phyloP scores from a whole-genome alignment of 2,329 filamentous ascomycete species.

The Colletotrichum chrysophilum region DNA sequence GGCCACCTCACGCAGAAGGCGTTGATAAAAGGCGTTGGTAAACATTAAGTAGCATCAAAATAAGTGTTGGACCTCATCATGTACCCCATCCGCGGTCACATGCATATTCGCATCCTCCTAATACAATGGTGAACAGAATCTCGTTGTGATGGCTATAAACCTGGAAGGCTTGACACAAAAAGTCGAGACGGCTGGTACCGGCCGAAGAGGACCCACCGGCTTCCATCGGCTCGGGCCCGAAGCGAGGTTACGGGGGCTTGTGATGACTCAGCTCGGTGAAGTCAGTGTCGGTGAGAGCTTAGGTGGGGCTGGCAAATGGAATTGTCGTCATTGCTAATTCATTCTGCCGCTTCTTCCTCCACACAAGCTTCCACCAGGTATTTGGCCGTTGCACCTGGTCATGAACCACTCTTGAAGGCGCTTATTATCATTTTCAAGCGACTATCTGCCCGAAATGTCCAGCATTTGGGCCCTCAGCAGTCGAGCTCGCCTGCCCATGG shows the following conservation, averaged over 20 bases:
- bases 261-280: slow-evolving; percentile 9
- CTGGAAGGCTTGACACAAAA: too few relatives aligned
- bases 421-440: fast-evolving
- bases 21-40: too few relatives aligned
- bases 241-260: not conserved
- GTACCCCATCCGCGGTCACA: too few relatives aligned
- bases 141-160: too few relatives aligned
- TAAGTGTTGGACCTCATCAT: too few relatives aligned
- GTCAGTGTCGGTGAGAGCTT: not conserved
- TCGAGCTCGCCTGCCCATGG: not conserved
- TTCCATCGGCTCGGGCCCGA: not conserved
- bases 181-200: not conserved
- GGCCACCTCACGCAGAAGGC: too few relatives aligned
- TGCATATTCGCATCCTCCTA: too few relatives aligned
- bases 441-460: not conserved
- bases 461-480: not conserved
- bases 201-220: not conserved
- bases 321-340: slow-evolving; percentile 20
- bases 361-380: not conserved
- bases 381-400: not conserved
- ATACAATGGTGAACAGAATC: too few relatives aligned
- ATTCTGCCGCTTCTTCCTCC: not conserved
- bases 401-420: not conserved
- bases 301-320: not conserved
- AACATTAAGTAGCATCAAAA: too few relatives aligned